phyloP scores from a whole-genome alignment of 129 eudicot species.

The Centaurea solstitialis region DNA sequence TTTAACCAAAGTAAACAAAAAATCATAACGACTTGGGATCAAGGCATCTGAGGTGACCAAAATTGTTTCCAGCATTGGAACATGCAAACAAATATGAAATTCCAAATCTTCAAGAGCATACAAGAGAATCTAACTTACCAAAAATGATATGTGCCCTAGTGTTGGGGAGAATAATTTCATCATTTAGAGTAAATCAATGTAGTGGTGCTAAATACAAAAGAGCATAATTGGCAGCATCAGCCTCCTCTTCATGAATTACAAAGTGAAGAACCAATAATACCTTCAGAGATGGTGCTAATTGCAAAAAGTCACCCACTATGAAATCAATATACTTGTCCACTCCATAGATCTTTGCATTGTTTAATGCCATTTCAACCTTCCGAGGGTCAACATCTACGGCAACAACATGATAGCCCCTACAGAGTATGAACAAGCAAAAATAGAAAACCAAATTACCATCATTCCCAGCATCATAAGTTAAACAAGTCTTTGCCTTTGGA shows the following conservation, averaged over 20 bases:
- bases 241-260: not conserved
- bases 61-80: not conserved
- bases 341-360: conserved; percentile 75
- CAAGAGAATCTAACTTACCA: not conserved
- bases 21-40: not conserved
- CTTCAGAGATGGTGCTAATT: conserved; percentile 70
- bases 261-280: conserved; percentile 35
- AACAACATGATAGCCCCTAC: conserved; percentile 72
- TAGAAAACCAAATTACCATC: not conserved
- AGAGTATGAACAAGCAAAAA: conserved; percentile 3
- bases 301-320: conserved; percentile 77
- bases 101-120: conserved; percentile 16
- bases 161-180: not conserved
- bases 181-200: too few species aligned
- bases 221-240: not conserved
- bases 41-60: not conserved
- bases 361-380: conserved; percentile 60
- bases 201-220: not conserved
- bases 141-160: not conserved
- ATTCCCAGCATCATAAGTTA: not conserved
- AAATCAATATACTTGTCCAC: conserved; percentile 70
- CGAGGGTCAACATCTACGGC: conserved; percentile 75
- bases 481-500: not conserved
- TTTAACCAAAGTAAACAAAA: not conserved
- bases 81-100: not conserved